phyloP scores from a whole-genome alignment of 2,329 filamentous ascomycete species.

The Clarireedia paspali region DNA sequence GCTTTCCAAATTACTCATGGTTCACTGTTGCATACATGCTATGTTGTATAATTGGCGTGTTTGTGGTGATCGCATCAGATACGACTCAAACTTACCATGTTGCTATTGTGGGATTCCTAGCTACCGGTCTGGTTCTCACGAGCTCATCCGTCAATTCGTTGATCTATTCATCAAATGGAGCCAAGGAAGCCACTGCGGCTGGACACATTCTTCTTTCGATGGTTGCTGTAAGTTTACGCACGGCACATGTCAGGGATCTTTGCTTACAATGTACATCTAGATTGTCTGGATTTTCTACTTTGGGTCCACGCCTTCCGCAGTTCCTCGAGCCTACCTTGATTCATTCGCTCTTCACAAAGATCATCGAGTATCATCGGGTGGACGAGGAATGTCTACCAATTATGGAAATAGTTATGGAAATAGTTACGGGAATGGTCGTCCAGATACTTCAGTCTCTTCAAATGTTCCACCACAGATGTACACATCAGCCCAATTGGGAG shows the following conservation, averaged over 20 bases:
- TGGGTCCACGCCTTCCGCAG: slow-evolving; percentile 80
- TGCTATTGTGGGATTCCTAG: slow-evolving; percentile 81
- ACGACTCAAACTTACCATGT: slow-evolving; percentile 84
- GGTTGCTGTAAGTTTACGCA: slow-evolving; percentile 61
- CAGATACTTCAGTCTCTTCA: slow-evolving; percentile 77
- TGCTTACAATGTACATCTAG: slow-evolving; percentile 38
- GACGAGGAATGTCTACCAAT: slow-evolving; percentile 54
- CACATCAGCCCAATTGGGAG: slow-evolving; percentile 87
- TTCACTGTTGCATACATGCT: slow-evolving; percentile 85
- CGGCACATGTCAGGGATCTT: background rate
- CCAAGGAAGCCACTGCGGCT: slow-evolving; percentile 79
- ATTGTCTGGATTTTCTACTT: slow-evolving; percentile 99
- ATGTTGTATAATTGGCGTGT: slow-evolving; percentile 71
- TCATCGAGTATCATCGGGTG: slow-evolving; percentile 30
- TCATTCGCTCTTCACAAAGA: slow-evolving; percentile 94
- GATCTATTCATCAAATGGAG: slow-evolving; percentile 66
- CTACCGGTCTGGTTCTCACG: slow-evolving; percentile 74
- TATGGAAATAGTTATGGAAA: slow-evolving; percentile 64
- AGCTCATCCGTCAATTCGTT: slow-evolving; percentile 81
- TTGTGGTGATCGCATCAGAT: slow-evolving; percentile 77
- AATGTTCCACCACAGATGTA: slow-evolving; percentile 87
- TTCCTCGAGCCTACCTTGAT: slow-evolving; percentile 85
- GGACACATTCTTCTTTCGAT: slow-evolving; percentile 93
- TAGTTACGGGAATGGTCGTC: slow-evolving; percentile 63
- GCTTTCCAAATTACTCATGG: slow-evolving; percentile 84